A percentile compares a stretch with the other conserved stretches of the same genome.
Evolutionary conservation across 2,329 filamentous ascomycete species (phyloP).

Genomic region (Dactylellina cionopaga): DNA sequence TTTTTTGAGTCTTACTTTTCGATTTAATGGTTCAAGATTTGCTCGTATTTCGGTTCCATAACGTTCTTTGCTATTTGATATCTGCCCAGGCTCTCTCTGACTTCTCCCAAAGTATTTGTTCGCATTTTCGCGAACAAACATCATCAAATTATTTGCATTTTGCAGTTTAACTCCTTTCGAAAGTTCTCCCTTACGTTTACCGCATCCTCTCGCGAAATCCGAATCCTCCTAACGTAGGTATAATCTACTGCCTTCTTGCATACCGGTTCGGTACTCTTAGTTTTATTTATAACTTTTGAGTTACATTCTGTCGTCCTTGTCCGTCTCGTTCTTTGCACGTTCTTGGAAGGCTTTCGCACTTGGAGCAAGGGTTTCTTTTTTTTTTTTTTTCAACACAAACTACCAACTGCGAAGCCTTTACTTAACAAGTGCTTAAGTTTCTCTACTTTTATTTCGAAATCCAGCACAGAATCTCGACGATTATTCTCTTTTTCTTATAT

Average conservation of each 20-base stretch:
- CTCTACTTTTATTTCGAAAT: no score
- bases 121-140: slow-evolving; percentile 24
- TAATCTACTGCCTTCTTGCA: background rate
- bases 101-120: slow-evolving; percentile 11
- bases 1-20: background rate
- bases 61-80: slow-evolving; percentile 35
- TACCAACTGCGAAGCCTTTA: background rate
- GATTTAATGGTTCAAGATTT: slow-evolving; percentile 15
- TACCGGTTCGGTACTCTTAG: slow-evolving; percentile 7
- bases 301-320: slow-evolving; percentile 27
- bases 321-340: background rate
- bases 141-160: background rate
- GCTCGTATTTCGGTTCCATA: slow-evolving; percentile 25
- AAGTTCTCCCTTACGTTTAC: slow-evolving; percentile 20
- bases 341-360: slow-evolving; percentile 4
- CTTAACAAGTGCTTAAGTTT: no score
- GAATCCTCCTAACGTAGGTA: background rate
- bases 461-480: no score
- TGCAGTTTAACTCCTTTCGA: slow-evolving; percentile 14
- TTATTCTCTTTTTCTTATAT: no score
- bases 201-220: slow-evolving; percentile 23
- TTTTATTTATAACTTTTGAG: slow-evolving; percentile 41
- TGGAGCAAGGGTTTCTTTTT: no score
- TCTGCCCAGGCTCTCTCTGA: slow-evolving; percentile 15
- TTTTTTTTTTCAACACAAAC: slow-evolving; percentile 15